Evolutionary conservation across 2,329 filamentous ascomycete genomes (phyloP), one percentile per base, ranked within the genome.

Genomic region (Colletotrichum navitas): DNA sequence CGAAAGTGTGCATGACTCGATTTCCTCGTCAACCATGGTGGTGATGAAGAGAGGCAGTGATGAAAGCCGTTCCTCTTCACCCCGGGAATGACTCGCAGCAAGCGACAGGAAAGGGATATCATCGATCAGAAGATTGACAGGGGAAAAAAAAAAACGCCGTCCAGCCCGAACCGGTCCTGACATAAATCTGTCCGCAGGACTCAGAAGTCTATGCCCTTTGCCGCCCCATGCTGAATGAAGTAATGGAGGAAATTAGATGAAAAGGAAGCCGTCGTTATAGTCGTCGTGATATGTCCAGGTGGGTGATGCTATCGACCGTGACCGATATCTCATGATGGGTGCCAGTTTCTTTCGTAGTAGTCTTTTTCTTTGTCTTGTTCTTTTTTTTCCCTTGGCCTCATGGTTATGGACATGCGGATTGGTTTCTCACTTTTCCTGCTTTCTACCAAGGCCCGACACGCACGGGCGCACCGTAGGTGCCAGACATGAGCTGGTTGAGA

Each of bases 391-490:
- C 21, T 18, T 39, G 32, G 16, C 21, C 32, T 32, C 34, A 63
- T 36, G 58, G 47, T 64, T 61, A 49, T 39, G 51, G 36, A 55
- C 61, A 49, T n/a, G 10, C 32, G 39, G 39, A 21, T 36, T 39
- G 29, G 24, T 55, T 41, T 47, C 11, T 10, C 54, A 32, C 18
- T 56, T 24, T 34, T 58, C 49, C 34, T 63, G 47, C 10, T 3
- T 41, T 41, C 78, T 87, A 90, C 86, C 86, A 91, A 18, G 87
- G 87, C n/a, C 90, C 90, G 69, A 91, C 89, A 62, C 86, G 83
- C 34, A 92, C 89, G 11, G 89, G 85, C 34, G 88, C 83, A 43
- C 88, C 86, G 73, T 89, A 91, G 5, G 86, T 85, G 55, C 89
- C 89, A 71, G 86, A 89, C 75, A 91, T 84, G 39, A 92, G 82